Conservation (phyloP, 208 protist genomes). For the Acanthamoeba triangularis region DNA sequence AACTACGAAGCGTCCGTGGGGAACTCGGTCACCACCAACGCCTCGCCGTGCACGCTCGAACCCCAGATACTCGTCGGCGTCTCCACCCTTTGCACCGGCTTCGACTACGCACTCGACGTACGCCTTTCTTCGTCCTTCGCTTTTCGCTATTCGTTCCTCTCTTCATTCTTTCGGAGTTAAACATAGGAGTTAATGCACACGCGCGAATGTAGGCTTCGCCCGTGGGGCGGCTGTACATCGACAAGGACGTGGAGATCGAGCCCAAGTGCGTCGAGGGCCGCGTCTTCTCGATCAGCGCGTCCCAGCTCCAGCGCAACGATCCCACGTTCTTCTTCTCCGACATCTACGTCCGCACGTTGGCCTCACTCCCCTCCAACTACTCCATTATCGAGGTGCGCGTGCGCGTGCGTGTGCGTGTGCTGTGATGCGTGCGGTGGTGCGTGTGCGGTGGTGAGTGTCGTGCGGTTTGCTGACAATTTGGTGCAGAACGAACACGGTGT, state of each 20-base stretch:
- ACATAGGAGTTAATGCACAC: background rate
- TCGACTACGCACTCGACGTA: background rate
- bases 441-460: background rate
- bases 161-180: background rate
- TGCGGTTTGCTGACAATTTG: background rate
- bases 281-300: conserved; percentile 13
- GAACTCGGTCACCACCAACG: background rate
- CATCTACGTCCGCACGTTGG: conserved; percentile 33
- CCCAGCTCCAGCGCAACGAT: conserved; percentile 25
- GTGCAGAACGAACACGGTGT: conserved; percentile 1
- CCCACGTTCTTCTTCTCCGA: conserved; percentile 40
- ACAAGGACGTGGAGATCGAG: conserved; percentile 14
- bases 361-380: background rate
- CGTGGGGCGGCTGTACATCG: background rate
- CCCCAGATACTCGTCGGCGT: background rate
- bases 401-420: background rate
- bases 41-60: background rate
- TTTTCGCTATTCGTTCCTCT: background rate
- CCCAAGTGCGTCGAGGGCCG: conserved; percentile 12
- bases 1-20: background rate
- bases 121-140: background rate
- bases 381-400: conserved; percentile 41
- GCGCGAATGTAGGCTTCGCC: background rate
- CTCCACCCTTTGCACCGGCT: background rate
- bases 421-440: background rate